A percentile compares a stretch with the other conserved stretches of the same genome.
phyloP scores from a whole-genome alignment of 371 early-diverging fungal genomes.

The Polyrhizophydium stewartii region DNA sequence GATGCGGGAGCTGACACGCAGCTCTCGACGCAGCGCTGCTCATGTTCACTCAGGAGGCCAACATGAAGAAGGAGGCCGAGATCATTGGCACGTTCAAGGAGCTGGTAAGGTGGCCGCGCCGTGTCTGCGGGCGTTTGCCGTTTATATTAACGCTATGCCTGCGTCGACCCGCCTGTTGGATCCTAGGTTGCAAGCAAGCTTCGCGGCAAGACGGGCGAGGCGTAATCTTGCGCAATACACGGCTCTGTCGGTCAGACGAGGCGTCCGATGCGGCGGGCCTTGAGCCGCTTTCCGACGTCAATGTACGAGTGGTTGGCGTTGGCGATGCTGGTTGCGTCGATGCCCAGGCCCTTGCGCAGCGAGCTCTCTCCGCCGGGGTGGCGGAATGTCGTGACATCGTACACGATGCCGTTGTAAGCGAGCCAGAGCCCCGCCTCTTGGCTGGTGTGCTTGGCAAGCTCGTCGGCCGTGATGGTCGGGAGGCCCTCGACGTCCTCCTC shows the following conservation, averaged over 20 bases:
- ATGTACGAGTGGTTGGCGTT: not conserved
- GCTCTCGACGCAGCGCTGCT: constrained; percentile 47
- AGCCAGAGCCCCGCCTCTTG: not conserved
- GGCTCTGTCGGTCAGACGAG: too few species aligned
- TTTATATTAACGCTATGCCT: too few species aligned
- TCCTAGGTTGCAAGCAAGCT: too few species aligned
- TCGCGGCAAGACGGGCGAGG: too few species aligned
- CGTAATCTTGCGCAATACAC: too few species aligned
- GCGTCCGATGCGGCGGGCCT: not conserved
- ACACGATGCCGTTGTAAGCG: not conserved
- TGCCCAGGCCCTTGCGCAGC: not conserved
- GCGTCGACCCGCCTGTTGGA: too few species aligned
- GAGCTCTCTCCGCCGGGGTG: not conserved
- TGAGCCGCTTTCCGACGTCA: not conserved
- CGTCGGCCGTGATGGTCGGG: not conserved
- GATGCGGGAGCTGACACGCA: too few species aligned
- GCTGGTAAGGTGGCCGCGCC: constrained; percentile 34
- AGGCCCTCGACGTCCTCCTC: too few species aligned
- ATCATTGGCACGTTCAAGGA: constrained; percentile 66
- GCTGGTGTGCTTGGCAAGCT: not conserved
- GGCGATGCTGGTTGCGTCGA: not conserved
- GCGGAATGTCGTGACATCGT: not conserved
- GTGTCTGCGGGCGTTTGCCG: too few species aligned
- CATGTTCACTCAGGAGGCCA: constrained; percentile 77
- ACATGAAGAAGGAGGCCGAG: constrained; percentile 79